Conservation (phyloP, 2,329 filamentous ascomycete species). For the Cordyceps javanica region DNA sequence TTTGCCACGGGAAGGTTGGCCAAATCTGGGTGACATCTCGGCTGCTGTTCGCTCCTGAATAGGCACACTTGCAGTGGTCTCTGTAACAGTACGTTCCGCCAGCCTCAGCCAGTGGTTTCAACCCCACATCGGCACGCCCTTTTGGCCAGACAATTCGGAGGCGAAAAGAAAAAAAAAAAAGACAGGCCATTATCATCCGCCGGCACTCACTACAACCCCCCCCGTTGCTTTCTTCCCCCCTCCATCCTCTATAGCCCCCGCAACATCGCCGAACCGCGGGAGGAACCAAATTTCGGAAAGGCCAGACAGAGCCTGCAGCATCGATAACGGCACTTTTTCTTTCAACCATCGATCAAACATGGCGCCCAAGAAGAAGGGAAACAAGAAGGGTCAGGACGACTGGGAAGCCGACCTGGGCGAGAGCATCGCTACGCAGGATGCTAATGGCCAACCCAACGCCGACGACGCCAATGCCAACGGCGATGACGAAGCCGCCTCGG, state of each 20-base stretch:
- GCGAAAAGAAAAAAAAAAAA: slow-evolving; percentile 3
- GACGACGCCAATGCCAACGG: slow-evolving; percentile 45
- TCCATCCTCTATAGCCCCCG: slow-evolving; percentile 5
- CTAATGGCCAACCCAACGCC: slow-evolving; percentile 34
- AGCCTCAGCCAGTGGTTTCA: not conserved
- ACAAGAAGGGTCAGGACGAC: slow-evolving; percentile 79
- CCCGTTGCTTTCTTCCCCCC: not conserved
- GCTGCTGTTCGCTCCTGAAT: too few species aligned
- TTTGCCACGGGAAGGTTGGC: too few species aligned
- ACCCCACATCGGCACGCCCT: slow-evolving; percentile 4
- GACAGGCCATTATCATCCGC: not conserved
- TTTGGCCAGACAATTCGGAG: not conserved
- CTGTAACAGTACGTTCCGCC: too few species aligned
- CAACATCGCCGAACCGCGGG: slow-evolving; percentile 5
- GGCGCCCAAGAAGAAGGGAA: slow-evolving; percentile 90
- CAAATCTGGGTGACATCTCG: too few species aligned
- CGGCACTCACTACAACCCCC: not conserved
- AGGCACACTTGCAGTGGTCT: too few species aligned
- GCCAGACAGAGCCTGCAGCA: not conserved
- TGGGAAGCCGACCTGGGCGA: slow-evolving; percentile 94
- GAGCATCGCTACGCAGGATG: slow-evolving; percentile 55
- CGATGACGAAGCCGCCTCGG: slow-evolving; percentile 47
- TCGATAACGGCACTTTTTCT: not conserved
- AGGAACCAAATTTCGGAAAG: not conserved
- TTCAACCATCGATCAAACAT: slow-evolving; percentile 44